These are phyloP conservation scores for Candolleomyces aberdarensis DNA, from an alignment of 768 basidiomycete genomes.

Conservation along the genomic window DNA sequence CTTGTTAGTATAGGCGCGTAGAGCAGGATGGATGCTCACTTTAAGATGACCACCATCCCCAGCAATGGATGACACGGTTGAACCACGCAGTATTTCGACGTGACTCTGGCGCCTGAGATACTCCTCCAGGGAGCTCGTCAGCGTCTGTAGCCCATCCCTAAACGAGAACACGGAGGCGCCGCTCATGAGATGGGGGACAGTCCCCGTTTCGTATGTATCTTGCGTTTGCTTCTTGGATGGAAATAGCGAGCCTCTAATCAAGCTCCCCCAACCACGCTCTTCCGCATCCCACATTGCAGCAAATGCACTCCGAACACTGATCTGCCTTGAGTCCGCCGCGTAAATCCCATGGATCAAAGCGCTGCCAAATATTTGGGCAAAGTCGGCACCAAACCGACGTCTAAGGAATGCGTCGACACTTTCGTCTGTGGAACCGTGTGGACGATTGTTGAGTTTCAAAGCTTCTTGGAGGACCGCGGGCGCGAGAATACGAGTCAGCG, in stretches of 20 bases:
- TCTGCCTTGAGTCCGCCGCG: constrained; percentile 72
- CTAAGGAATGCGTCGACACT: constrained; percentile 75
- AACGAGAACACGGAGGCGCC: constrained; percentile 81
- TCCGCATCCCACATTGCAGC: constrained; percentile 71
- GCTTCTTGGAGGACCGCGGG: constrained; percentile 57
- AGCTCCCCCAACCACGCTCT: constrained; percentile 62
- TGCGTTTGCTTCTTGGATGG: constrained; percentile 9
- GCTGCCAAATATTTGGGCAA: constrained; percentile 74
- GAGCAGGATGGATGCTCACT: constrained; percentile 28
- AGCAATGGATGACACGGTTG: constrained; percentile 35
- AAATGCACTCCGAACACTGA: constrained; percentile 79
- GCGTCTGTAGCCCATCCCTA: constrained; percentile 64
- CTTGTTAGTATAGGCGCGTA: not conserved
- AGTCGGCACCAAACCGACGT: constrained; percentile 65
- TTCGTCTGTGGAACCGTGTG: constrained; percentile 56
- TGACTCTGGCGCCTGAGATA: constrained; percentile 47
- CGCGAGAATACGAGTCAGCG: constrained; percentile 44
- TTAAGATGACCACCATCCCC: constrained; percentile 27
- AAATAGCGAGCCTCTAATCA: constrained; percentile 45
- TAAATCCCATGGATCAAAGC: constrained; percentile 93
- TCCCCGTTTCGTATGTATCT: constrained; percentile 38
- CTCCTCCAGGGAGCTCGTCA: constrained; percentile 55
- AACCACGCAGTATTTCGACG: constrained; percentile 50
- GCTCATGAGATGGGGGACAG: constrained; percentile 44
- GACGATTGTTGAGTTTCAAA: constrained; percentile 44